Evolutionary conservation across 2,329 filamentous ascomycete genomes (phyloP).

Genomic region (Colletotrichum spinosum): DNA sequence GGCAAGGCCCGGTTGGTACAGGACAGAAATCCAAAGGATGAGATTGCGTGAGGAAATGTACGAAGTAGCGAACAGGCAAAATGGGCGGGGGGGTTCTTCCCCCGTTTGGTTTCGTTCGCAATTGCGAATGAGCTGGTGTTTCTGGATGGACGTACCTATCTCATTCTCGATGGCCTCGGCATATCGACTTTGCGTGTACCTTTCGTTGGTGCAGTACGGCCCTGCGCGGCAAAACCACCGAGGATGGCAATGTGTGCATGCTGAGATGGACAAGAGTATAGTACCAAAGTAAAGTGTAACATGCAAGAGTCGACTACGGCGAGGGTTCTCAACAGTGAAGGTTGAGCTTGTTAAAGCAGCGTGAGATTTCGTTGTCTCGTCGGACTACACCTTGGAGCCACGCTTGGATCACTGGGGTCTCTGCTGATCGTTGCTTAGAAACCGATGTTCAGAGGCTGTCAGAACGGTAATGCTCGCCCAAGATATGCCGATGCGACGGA

Average conservation of each 20-base stretch:
- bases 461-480: conserved; percentile 7
- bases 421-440: conserved; percentile 21
- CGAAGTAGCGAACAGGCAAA: conserved; percentile 6
- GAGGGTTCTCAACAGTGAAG: too few species aligned
- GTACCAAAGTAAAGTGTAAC: too few species aligned
- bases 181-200: not conserved
- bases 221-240: too few species aligned
- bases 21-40: conserved; percentile 19
- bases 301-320: too few species aligned
- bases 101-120: conserved; percentile 31
- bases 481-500: conserved; percentile 6
- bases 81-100: conserved; percentile 19
- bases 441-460: not conserved
- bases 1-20: conserved; percentile 7
- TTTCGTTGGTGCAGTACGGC: too few species aligned
- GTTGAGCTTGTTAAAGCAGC: conserved; percentile 25
- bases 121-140: conserved; percentile 37
- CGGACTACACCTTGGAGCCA: conserved; percentile 21
- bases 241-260: too few species aligned
- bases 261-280: too few species aligned
- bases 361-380: conserved; percentile 35
- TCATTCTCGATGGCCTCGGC: not conserved
- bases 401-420: conserved; percentile 19
- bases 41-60: conserved; percentile 1
- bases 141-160: not conserved